Conservation (phyloP, 805 yeast species). For the Zygoascus biomembranicola region DNA sequence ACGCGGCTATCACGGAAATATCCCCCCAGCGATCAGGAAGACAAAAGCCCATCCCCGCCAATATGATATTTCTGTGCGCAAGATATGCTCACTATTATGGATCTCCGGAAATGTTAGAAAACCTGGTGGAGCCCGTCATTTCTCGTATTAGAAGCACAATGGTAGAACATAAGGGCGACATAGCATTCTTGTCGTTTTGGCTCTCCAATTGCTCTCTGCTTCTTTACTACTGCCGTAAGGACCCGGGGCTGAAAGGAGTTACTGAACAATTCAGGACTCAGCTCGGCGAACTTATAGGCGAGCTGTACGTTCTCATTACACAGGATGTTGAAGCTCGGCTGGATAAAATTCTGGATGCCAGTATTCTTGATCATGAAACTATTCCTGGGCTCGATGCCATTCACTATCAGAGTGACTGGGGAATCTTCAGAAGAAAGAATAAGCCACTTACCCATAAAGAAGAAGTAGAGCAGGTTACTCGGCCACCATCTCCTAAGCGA, state of each 20-base stretch:
- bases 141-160: conserved; percentile 28
- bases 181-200: conserved; percentile 67
- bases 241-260: conserved; percentile 35
- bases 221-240: conserved; percentile 68
- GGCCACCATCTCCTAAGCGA: conserved; percentile 76
- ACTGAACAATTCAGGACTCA: conserved; percentile 24
- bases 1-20: conserved; percentile 28
- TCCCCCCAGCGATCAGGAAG: conserved; percentile 29
- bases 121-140: conserved; percentile 26
- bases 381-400: conserved; percentile 76
- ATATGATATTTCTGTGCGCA: conserved; percentile 32
- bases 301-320: conserved; percentile 26
- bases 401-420: conserved; percentile 68
- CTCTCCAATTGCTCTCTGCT: conserved; percentile 69
- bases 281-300: conserved; percentile 25
- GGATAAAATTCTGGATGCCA: conserved; percentile 26
- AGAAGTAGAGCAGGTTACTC: conserved; percentile 64
- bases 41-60: conserved; percentile 36
- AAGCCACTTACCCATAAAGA: conserved; percentile 51
- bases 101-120: conserved; percentile 23
- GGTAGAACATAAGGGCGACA: conserved; percentile 29
- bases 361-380: conserved; percentile 58
- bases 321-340: conserved; percentile 31
- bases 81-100: conserved; percentile 33
- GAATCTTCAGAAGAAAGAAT: conserved; percentile 44